These are phyloP conservation scores for Hordeum vulgare DNA, from an alignment of 176 grass and related monocot species.

Conservation along the genomic window MorexV3_pseudomolecules_assembly NC_058522.1:405518137-405518636, in stretches of 20 bases:
- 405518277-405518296: background rate
- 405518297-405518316: background rate
- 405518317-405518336: background rate
- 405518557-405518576: background rate
- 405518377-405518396: background rate
- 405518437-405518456: background rate
- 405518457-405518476: background rate
- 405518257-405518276: background rate
- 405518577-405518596: background rate
- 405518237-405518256: background rate
- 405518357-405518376: background rate
- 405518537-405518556: conserved; percentile 5
- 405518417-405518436: background rate
- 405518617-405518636: background rate
- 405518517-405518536: background rate
- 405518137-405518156: background rate
- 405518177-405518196: conserved; percentile 1
- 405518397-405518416: conserved; percentile 4
- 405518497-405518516: conserved; percentile 7
- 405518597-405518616: background rate
- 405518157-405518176: background rate
- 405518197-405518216: background rate
- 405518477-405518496: conserved; percentile 9
- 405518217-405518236: background rate
- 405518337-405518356: conserved; percentile 1